These are phyloP conservation scores for Cryptococcus floricola DNA, from an alignment of 1,284 basidiomycete genomes.

Conservation along the genomic window DNA sequence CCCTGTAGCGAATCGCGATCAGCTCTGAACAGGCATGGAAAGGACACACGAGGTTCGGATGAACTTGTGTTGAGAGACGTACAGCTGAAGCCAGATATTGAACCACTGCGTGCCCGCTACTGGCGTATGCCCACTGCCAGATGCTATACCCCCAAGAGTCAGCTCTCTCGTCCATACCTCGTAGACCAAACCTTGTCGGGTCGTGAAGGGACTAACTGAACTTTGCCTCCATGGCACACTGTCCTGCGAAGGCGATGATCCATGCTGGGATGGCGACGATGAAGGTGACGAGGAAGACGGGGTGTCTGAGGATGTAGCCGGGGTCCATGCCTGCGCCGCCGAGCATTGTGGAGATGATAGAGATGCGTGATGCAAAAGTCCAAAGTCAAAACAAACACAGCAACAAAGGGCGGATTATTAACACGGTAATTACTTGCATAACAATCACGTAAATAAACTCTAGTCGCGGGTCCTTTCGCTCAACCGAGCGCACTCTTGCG, in stretches of 20 bases:
- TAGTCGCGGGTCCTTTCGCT: too few species aligned
- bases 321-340: slow-evolving; percentile 30
- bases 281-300: slow-evolving; percentile 81
- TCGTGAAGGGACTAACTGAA: slow-evolving; percentile 13
- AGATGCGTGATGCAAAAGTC: too few species aligned
- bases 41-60: background rate
- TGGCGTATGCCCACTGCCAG: slow-evolving; percentile 18
- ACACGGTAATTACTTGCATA: too few species aligned
- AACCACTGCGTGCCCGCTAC: slow-evolving; percentile 80
- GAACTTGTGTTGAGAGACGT: slow-evolving; percentile 10
- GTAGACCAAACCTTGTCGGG: background rate
- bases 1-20: slow-evolving; percentile 29
- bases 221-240: slow-evolving; percentile 33
- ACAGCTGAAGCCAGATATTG: slow-evolving; percentile 63
- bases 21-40: slow-evolving; percentile 58
- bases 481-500: too few species aligned
- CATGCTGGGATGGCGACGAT: slow-evolving; percentile 79
- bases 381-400: too few species aligned
- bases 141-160: slow-evolving; percentile 6
- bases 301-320: slow-evolving; percentile 69
- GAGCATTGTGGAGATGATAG: slow-evolving; percentile 18
- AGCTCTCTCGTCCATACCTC: background rate
- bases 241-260: slow-evolving; percentile 64
- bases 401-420: too few species aligned
- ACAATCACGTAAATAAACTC: too few species aligned